A percentile compares a stretch with the other conserved stretches of the same genome.
Evolutionary conservation across 805 yeast genomes (phyloP).

Genomic region (Candida boidinii): DNA sequence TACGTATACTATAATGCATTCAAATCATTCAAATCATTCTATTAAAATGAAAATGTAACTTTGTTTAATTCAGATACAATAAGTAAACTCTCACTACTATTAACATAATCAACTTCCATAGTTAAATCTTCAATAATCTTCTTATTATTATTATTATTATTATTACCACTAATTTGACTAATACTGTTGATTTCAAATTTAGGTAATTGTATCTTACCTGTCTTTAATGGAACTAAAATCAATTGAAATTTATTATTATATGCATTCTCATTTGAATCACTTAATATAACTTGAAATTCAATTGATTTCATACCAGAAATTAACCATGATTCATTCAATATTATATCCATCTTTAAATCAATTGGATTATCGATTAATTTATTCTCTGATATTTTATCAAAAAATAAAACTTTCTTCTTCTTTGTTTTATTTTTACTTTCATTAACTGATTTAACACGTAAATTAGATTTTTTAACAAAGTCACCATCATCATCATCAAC

Average conservation of each 20-base stretch:
- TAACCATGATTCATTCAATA: conserved; percentile 62
- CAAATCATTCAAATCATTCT: not conserved
- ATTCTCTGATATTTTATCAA: conserved; percentile 8
- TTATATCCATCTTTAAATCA: conserved; percentile 13
- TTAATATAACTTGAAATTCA: conserved; percentile 30
- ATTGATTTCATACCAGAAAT: conserved; percentile 63
- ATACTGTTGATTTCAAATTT: conserved; percentile 36
- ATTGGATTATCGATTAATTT: no score
- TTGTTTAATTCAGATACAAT: conserved; percentile 65
- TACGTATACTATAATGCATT: not conserved
- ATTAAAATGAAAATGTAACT: conserved; percentile 50
- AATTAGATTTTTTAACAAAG: no score
- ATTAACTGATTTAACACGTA: no score
- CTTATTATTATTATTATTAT: conserved; percentile 25
- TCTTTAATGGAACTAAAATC: conserved; percentile 61
- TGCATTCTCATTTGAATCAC: conserved; percentile 1
- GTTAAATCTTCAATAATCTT: conserved; percentile 16
- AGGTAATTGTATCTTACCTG: conserved; percentile 69
- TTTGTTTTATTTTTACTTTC: conserved; percentile 13
- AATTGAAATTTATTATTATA: conserved; percentile 24
- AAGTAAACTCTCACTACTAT: conserved; percentile 59
- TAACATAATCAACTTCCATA: conserved; percentile 57
- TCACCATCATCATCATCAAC: no score
- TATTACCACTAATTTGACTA: no score
- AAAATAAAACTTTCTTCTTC: conserved; percentile 11